These are phyloP conservation scores for Ustilago xerochloae DNA, from an alignment of 1,284 basidiomycete genomes.

Conservation along the genomic window DNA sequence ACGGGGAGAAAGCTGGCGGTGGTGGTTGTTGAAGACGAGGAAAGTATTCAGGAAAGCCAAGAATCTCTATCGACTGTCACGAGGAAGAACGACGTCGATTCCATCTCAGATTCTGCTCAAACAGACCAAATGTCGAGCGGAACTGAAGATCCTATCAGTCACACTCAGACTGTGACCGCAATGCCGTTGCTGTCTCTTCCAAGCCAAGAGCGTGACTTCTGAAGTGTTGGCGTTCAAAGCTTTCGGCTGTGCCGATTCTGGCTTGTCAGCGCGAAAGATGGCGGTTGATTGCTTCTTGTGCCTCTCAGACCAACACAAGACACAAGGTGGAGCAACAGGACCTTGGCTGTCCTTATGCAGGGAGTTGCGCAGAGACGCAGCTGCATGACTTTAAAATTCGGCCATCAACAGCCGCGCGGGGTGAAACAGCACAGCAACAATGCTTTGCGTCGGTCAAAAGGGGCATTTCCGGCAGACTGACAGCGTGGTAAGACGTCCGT, in stretches of 20 bases:
- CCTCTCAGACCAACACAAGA: too few relatives aligned
- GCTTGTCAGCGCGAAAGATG: slow-evolving; percentile 1
- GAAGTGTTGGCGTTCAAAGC: background rate
- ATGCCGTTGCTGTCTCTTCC: background rate
- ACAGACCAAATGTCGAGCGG: background rate
- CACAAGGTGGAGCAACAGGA: background rate
- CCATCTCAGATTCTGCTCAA: background rate
- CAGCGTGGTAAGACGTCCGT: slow-evolving; percentile 6
- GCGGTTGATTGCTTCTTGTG: too few relatives aligned
- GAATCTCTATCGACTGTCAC: background rate
- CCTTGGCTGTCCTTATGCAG: background rate
- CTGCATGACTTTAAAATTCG: too few relatives aligned
- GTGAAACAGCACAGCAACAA: background rate
- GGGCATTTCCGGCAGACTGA: slow-evolving; percentile 1
- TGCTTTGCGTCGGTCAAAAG: too few relatives aligned
- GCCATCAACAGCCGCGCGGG: background rate
- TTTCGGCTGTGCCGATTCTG: slow-evolving; percentile 1
- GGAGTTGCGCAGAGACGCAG: slow-evolving; percentile 7
- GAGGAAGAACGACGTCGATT: background rate
- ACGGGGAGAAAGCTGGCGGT: background rate
- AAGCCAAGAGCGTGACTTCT: background rate
- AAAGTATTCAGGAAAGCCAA: background rate
- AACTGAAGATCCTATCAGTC: background rate
- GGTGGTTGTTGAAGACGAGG: slow-evolving; percentile 1
- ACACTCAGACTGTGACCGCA: background rate